Base-by-base conservation (phyloP, 441 rosid species). In the Pelargonium cotyledonis region DNA sequence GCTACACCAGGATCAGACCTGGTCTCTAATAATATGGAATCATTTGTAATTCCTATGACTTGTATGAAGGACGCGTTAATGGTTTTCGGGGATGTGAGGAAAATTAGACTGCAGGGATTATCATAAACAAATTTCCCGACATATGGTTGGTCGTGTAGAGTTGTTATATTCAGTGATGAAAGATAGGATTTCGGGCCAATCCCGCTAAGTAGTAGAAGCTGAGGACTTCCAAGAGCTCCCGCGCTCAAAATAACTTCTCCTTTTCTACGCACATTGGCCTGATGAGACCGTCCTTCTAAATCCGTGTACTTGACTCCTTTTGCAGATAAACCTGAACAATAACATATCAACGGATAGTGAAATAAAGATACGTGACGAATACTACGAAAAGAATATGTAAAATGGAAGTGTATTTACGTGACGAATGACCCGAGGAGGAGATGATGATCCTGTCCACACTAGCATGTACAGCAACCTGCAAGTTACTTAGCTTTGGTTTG, bases 231-330 rank as follows among this genome's bases (percentile, higher is more conserved):
- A 10, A 57, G 19, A 15, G 62, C 62, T 16, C 62, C 62, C 1
- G 62, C 62, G 15, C 62, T 57, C 62, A 57, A 16, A 5, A 57
- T 57, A 57, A 57, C 62, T n/a, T 57, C 62, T 16, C 62, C 62
- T 16, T 16, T 16, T 2, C 5, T 8, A 9, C 8, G 62, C 0
- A 57, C 7, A 14, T 16, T 57, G 0, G 62, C 62, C n/a, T 8
- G 23, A 57, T 57, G 62, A 57, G 62, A 57, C 26, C 26, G 11
- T 15, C 62, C 62, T 16, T 4, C 1, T 0, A 26, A 57, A 16
- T 57, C 62, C 15, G 23, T 57, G 62, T 57, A 57, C 8, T 4
- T 16, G 6, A 57, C 26, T 8, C 62, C 62, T 15, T 15, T 15
- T 0, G 23, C 62, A 16, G 62, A 57, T 8, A 57, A 0, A 5